Percentiles rank a stretch among this genome's conserved stretches.
Conservation (phyloP, 176 grass and related monocot genomes). For the Triticum urartu region DNA sequence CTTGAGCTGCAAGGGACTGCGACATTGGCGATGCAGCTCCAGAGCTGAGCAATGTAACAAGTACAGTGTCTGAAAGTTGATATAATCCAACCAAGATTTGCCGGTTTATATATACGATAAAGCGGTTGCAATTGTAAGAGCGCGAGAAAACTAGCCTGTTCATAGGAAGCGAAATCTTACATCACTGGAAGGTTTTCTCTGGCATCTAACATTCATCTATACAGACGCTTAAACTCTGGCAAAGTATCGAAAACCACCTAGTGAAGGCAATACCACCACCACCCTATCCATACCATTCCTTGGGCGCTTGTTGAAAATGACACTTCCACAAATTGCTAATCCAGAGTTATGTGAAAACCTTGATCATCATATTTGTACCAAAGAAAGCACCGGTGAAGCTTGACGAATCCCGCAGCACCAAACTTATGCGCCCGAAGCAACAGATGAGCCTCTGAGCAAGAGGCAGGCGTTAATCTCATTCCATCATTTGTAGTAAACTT, state of each 20-base stretch:
- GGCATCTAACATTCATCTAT: neutral
- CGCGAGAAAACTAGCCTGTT: neutral
- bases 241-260: neutral
- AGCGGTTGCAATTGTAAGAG: too few species aligned
- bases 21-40: neutral
- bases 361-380: neutral
- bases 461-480: neutral
- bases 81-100: neutral
- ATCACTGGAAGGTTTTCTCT: neutral
- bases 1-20: conserved; percentile 35
- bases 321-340: neutral
- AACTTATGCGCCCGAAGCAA: conserved; percentile 1
- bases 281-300: neutral
- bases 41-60: neutral
- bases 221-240: neutral
- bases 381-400: neutral
- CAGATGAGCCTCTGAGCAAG: neutral
- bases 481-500: conserved; percentile 80
- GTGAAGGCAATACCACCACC: neutral
- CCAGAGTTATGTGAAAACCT: neutral
- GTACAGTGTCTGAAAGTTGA: neutral
- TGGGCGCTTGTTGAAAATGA: neutral
- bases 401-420: neutral
- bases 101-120: neutral
- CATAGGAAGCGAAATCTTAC: neutral